Base-by-base conservation (phyloP, 176 grass and related monocot species). In the Musa beccarii region DNA sequence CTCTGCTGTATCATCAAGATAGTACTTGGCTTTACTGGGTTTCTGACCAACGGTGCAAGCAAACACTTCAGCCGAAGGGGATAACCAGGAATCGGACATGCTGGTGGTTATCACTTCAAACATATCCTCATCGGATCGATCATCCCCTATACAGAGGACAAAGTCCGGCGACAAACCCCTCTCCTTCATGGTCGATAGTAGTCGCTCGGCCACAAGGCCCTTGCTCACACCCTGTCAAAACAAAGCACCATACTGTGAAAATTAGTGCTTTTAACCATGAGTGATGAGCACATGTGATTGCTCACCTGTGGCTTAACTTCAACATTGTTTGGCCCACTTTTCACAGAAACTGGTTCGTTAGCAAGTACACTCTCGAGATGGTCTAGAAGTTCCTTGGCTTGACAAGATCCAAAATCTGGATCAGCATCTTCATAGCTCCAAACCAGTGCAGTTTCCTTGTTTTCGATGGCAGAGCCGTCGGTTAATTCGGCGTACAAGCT, bases 251-350 rank as follows among this genome's bases (percentile, higher is more conserved):
- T 43, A 43, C 34, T 5, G 3, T 6, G 66, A 73, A 68, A 1
- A 52, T 51, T n/a, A 51, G 21, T 73, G 1, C 4, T 16, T 50
- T 17, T 2, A 34, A 62, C 51, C 4, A 53, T 13, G 51, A 21
- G 1, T 0, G 12, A 50, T 2, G 8, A 81, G 53, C 11, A 51
- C 24, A 78, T 56, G 49, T 69, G 13, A 43, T 59, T 54, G 20
- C 16, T n/a, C 72, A 92, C 93, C 93, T 96, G 93, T 61, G 93
- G 93, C 80, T 96, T 96, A 74, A 96, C 93, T 86, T 96, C 93
- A 2, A 96, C 85, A 72, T 79, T 83, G 77, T 88, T 89, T 56
- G 74, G 25, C 2, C 88, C 89, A 63, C 86, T 89, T 80, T 96
- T 92, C 53, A 96, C 93, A 0, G 89, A 92, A 1, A 96, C 93